Evolutionary conservation across 169 alveolate species (phyloP).

Genomic region (Babesia microti): DNA sequence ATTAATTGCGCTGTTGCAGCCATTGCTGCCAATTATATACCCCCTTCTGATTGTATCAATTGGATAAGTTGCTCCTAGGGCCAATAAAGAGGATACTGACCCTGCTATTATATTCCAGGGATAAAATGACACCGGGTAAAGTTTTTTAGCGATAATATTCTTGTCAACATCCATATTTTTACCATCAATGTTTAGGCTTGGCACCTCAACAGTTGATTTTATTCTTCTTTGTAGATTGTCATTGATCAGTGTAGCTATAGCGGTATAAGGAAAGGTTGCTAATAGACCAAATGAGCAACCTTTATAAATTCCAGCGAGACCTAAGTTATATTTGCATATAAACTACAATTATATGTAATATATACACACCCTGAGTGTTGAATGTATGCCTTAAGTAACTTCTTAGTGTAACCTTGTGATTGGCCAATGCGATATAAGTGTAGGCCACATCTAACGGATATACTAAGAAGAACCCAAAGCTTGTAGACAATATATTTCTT

Average conservation of each 20-base stretch:
- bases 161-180: constrained; percentile 5
- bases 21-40: too few relatives aligned
- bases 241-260: constrained; percentile 20
- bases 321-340: constrained; percentile 7
- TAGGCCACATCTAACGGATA: constrained; percentile 42
- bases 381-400: not conserved
- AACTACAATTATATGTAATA: not conserved
- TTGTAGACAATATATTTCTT: too few relatives aligned
- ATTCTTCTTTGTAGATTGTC: constrained; percentile 22
- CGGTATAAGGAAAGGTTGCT: constrained; percentile 21
- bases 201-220: constrained; percentile 16
- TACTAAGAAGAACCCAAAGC: too few relatives aligned
- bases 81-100: constrained; percentile 20
- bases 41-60: constrained; percentile 44
- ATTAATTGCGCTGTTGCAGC: too few relatives aligned
- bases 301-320: constrained; percentile 22
- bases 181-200: constrained; percentile 10
- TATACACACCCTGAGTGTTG: constrained; percentile 4
- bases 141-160: too few relatives aligned
- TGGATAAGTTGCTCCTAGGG: constrained; percentile 35
- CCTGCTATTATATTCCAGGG: constrained; percentile 40
- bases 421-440: constrained; percentile 17
- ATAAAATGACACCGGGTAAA: constrained; percentile 39
- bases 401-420: not conserved
- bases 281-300: constrained; percentile 31